Base-by-base conservation (phyloP, 1,139 yeast genomes). In the Sugiyamaella paludigena region DNA sequence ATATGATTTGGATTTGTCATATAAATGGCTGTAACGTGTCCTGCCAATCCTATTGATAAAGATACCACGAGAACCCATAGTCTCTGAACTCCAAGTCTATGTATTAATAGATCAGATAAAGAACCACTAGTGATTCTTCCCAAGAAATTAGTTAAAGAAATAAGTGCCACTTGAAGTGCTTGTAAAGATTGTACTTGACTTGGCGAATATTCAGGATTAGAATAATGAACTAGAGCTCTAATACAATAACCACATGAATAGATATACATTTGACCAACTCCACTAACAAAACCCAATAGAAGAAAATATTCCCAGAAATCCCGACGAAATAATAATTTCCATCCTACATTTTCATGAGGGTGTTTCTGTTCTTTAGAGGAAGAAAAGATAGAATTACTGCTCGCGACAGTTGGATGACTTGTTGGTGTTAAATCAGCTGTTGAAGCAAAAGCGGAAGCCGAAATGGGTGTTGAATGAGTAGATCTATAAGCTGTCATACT, bases 251-350 rank as follows among this genome's bases (percentile, higher is more conserved):
- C 92, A 35, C 83, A 79, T 3, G 85, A 78, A 60, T 78, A 82
- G 30, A 85, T 84, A 62, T 83, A 84, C 77, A 83, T 80, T 62
- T 84, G 91, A 7, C 91, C 91, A 49, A 81, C 72, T 4, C 88
- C 85, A 60, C 84, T 82, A 36, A 83, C 68, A 3, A 80, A 67
- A 0, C 87, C 83, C 48, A 84, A 68, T 12, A 82, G 70, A 6
- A 76, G 36, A 57, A 66, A 65, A 38, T 66, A 68, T 32, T 63
- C 57, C 72, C 72, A 68, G 54, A 67, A 68, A 32, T 61, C 62
- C 15, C 41, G 33, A n/a, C 55, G 52, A 11, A 42, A 41, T 29
- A 62, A 28, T 39, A 64, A 49, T 30, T 36, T 43, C 19, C 19
- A n/a, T 8, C 46, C 46, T 1, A 36, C 40, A 16, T 36, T 36